A percentile compares a stretch with the other conserved stretches of the same genome.
phyloP scores from a whole-genome alignment of 2,329 filamentous ascomycete genomes.

The Aspergillus unguis region DNA sequence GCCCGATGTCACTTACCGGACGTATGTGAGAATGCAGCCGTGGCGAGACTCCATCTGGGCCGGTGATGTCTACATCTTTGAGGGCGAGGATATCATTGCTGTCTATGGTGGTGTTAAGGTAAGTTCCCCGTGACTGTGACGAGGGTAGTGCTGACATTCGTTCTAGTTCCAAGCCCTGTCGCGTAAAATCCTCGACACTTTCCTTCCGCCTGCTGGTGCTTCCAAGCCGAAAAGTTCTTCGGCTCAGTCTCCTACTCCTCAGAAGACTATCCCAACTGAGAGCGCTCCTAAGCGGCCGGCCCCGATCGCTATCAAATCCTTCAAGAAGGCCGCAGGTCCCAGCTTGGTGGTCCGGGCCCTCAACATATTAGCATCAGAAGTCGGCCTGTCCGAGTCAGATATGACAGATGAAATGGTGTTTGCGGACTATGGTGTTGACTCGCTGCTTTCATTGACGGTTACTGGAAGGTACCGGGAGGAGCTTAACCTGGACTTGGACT shows the following conservation, averaged over 20 bases:
- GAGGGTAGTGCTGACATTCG: slow-evolving; percentile 9
- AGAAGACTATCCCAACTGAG: slow-evolving; percentile 27
- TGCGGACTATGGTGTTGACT: slow-evolving; percentile 61
- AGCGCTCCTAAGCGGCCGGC: slow-evolving; percentile 23
- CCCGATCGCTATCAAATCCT: slow-evolving; percentile 22
- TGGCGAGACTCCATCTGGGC: slow-evolving; percentile 52
- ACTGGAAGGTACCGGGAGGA: slow-evolving; percentile 62
- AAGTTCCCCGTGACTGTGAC: slow-evolving; percentile 2
- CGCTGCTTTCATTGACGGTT: slow-evolving; percentile 59
- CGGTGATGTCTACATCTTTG: slow-evolving; percentile 60
- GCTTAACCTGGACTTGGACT: slow-evolving; percentile 57
- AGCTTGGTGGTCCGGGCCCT: slow-evolving; percentile 36
- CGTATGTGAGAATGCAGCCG: slow-evolving; percentile 61
- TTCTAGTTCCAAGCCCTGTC: slow-evolving; percentile 41
- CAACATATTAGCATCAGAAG: slow-evolving; percentile 43
- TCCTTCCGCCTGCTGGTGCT: slow-evolving; percentile 36
- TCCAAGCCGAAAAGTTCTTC: slow-evolving; percentile 22
- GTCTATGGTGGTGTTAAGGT: slow-evolving; percentile 48
- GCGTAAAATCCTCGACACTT: slow-evolving; percentile 40
- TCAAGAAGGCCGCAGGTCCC: slow-evolving; percentile 29
- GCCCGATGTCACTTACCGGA: slow-evolving; percentile 53
- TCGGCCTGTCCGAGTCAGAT: slow-evolving; percentile 57
- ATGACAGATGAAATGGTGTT: slow-evolving; percentile 60
- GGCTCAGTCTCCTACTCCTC: slow-evolving; percentile 22
- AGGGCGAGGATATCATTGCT: slow-evolving; percentile 57